Evolutionary conservation across 148 eudicot species (phyloP).

Genomic region (Dianthus caryophyllus): DNA sequence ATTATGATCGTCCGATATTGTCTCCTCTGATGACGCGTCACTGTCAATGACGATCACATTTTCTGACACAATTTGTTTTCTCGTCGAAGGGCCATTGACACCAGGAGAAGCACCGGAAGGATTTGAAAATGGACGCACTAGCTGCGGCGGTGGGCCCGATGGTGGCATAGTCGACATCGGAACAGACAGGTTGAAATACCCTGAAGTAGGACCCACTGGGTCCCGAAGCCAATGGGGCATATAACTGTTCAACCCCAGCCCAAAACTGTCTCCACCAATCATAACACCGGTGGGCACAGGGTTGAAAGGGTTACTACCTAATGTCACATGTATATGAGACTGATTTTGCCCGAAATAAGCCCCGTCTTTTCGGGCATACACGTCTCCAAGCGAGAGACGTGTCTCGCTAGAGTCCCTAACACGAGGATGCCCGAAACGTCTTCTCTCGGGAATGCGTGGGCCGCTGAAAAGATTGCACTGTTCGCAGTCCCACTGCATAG

Average conservation of each 20-base stretch:
- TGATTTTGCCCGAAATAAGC: constrained; percentile 15
- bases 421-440: constrained; percentile 15
- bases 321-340: constrained; percentile 20
- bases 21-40: constrained; percentile 56
- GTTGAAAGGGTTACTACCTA: constrained; percentile 22
- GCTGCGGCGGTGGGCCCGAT: constrained; percentile 16
- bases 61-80: constrained; percentile 14
- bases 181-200: constrained; percentile 18
- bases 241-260: constrained; percentile 9
- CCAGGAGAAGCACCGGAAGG: constrained; percentile 11
- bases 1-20: constrained; percentile 44
- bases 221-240: constrained; percentile 47
- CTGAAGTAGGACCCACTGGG: constrained; percentile 17
- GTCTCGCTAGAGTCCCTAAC: constrained; percentile 26
- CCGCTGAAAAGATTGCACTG: constrained; percentile 36
- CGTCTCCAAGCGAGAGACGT: constrained; percentile 44
- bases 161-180: constrained; percentile 23
- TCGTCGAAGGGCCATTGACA: not conserved
- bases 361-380: constrained; percentile 27
- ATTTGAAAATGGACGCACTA: constrained; percentile 25
- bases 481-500: constrained; percentile 51
- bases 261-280: constrained; percentile 15
- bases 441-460: constrained; percentile 18
- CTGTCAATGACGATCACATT: constrained; percentile 41
- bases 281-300: constrained; percentile 16